Evolutionary conservation across 2,329 filamentous ascomycete genomes (phyloP).

Genomic region (Cladophialophora bantiana): DNA sequence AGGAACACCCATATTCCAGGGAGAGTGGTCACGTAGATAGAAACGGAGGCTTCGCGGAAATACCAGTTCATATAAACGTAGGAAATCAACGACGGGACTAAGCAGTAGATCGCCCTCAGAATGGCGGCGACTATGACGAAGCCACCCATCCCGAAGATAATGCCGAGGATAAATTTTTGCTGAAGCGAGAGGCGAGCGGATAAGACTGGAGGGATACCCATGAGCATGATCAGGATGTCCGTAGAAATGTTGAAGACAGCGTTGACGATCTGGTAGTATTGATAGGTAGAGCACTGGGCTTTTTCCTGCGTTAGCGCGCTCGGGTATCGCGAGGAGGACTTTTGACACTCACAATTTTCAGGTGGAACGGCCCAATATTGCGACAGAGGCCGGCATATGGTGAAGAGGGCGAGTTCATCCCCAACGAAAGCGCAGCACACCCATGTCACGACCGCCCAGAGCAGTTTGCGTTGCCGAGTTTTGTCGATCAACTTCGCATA

Average conservation of each 20-base stretch:
- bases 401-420: slow-evolving; percentile 59
- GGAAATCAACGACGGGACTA: slow-evolving; percentile 47
- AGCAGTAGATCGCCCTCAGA: slow-evolving; percentile 58
- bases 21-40: slow-evolving; percentile 59
- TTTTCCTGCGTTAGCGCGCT: slow-evolving; percentile 6
- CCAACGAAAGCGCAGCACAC: slow-evolving; percentile 56
- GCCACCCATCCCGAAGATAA: slow-evolving; percentile 54
- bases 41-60: slow-evolving; percentile 54
- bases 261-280: slow-evolving; percentile 56
- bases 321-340: not conserved
- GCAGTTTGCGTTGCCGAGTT: slow-evolving; percentile 37
- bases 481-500: slow-evolving; percentile 24
- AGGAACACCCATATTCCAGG: slow-evolving; percentile 61
- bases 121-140: slow-evolving; percentile 59
- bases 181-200: slow-evolving; percentile 50
- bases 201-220: slow-evolving; percentile 53
- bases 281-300: slow-evolving; percentile 52
- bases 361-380: slow-evolving; percentile 59
- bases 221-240: slow-evolving; percentile 52
- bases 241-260: slow-evolving; percentile 56
- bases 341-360: slow-evolving; percentile 37
- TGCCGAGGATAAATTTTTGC: slow-evolving; percentile 52
- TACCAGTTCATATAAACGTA: slow-evolving; percentile 57
- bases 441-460: slow-evolving; percentile 51
- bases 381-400: slow-evolving; percentile 58